Evolutionary conservation across 1,139 yeast species (phyloP), one percentile per base, ranked within the genome.

Genomic region (Geotrichum reessii): DNA sequence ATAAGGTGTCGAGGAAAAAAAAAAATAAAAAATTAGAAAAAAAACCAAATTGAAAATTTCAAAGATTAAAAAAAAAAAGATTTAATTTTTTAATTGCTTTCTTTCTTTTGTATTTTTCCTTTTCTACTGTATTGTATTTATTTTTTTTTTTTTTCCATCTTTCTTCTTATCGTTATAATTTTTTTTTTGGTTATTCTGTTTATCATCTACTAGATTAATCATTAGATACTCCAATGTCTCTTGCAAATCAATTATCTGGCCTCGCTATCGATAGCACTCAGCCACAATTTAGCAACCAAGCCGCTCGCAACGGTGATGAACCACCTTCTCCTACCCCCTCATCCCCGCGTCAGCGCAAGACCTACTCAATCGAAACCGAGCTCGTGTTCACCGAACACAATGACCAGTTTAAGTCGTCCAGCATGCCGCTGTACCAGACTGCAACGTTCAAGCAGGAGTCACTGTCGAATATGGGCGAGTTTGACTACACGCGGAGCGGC

Each of bases 401-500:
- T 7, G 97, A 92, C 74, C 87, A 84, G 67, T 81, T 85, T 76
- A 83, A 86, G 66, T 84, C 97, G 1, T 86, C 95, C 2, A 86
- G 87, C 33, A 88, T 95, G 19, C 97, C 98, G 8, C 79, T 92
- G 57, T 92, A 92, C 74, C 96, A 89, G 72, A 83, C 95, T 1
- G 96, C 98, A 17, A 92, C 98, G 11, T 92, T 92, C 76, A 91
- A 90, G 73, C 95, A 89, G 72, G 82, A 81, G 50, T 85, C 90
- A 6, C 76, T 88, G 63, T 74, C 83, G 50, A 84, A 86, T 66
- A 84, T 87, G 87, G 93, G 95, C 5, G 87, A 85, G 68, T 91
- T 87, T 71, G 97, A 91, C 73, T 91, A 91, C 72, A 89, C 97
- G 0, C 79, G 97, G 67, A 86, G 95, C n/a, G 97, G 97, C 2